Evolutionary conservation across 208 protist species (phyloP), one percentile per base, ranked within the genome.

Genomic region (Leishmania martiniquensis): DNA sequence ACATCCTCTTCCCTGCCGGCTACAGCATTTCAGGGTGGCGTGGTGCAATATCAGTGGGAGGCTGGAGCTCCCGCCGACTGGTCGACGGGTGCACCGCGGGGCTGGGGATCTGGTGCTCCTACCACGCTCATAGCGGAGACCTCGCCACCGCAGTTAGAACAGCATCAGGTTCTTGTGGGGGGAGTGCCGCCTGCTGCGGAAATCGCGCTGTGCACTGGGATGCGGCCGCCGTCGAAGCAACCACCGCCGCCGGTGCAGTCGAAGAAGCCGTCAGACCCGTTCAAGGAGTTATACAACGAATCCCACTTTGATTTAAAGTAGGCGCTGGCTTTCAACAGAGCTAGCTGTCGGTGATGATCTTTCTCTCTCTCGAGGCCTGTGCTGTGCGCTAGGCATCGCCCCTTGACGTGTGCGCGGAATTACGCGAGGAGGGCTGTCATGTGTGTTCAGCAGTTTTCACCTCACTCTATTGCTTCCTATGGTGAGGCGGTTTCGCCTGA

Each of bases 211-310:
- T 17, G 32, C 25, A 1, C 9, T 69, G 5, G 13, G n/a, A 47
- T 5, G 29, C 32, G 37, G 57, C 29, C 20, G 68, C 1, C 32
- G n/a, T 37, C 13, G 47, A 39, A 5, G 32, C 29, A 42, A 15
- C 3, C 68, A 32, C 45, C 32, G 57, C 54, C 55, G 47, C 39
- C 66, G 9, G 34, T 37, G 42, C 39, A 60, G 15, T n/a, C 76
- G 12, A 74, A 83, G 71, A 86, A 82, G 17, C 39, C 73, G 25
- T 65, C 54, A 4, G 83, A 92, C 71, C 78, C 83, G n/a, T 92
- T 92, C 71, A 92, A 89, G 55, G 69, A 82, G n/a, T 52, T 92
- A 49, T 92, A 82, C 57, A 37, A 78, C 6, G 54, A 62, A 6
- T 82, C 72, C 2, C 78, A 77, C 34, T 67, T 42, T 25, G 57